Evolutionary conservation across 306 rosid genomes (phyloP).

Genomic region (Acacia acuminata): DNA sequence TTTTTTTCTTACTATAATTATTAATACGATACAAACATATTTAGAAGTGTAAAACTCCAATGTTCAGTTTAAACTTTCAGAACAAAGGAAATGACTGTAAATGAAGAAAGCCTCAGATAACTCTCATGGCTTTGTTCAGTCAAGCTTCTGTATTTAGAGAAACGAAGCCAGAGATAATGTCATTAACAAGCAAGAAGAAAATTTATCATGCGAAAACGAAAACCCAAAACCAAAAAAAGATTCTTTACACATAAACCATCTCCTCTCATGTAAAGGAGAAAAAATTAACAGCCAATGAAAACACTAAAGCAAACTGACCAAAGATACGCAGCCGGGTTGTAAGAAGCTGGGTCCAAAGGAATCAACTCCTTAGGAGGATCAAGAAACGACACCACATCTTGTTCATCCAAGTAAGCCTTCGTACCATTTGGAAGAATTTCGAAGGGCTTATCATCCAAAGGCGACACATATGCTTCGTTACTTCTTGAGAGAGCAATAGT

Average conservation of each 20-base stretch:
- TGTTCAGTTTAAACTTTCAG: neutral
- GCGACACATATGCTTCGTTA: constrained; percentile 36
- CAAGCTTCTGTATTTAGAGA: neutral
- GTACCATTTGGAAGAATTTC: constrained; percentile 59
- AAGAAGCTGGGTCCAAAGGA: constrained; percentile 69
- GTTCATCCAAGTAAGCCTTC: constrained; percentile 71
- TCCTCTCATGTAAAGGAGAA: neutral
- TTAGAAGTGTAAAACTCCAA: neutral
- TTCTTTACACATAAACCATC: neutral
- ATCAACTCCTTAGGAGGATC: constrained; percentile 78
- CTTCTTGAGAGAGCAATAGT: constrained; percentile 36
- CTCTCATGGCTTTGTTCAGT: neutral
- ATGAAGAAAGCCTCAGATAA: neutral
- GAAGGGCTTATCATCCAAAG: constrained; percentile 78
- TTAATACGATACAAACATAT: neutral
- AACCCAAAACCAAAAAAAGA: neutral
- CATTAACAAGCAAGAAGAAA: neutral
- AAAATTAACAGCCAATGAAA: neutral
- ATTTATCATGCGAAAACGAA: neutral
- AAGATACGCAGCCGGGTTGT: constrained; percentile 82
- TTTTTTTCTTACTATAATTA: neutral
- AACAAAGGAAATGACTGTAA: neutral
- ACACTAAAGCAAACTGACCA: constrained; percentile 46
- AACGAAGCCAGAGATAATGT: neutral
- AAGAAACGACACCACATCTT: constrained; percentile 71